phyloP scores from a whole-genome alignment of 257 asterid genomes.

The Primulina tabacum region DNA sequence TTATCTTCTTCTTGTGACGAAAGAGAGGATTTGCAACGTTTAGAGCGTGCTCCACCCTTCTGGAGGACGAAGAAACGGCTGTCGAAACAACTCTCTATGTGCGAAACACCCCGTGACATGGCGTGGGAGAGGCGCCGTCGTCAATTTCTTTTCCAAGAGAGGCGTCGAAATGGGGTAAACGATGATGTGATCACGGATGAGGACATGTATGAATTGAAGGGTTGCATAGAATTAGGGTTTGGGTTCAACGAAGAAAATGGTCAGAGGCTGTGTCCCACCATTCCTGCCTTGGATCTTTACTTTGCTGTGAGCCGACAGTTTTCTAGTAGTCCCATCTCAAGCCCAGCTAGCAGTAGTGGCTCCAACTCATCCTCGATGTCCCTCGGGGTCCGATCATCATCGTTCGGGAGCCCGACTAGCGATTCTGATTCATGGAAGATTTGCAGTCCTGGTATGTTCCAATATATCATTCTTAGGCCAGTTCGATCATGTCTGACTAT shows the following conservation, averaged over 20 bases:
- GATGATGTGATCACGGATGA: slow-evolving; percentile 53
- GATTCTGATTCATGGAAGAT: slow-evolving; percentile 48
- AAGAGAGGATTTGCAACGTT: slow-evolving; percentile 52
- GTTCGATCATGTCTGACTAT: no score
- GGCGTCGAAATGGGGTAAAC: slow-evolving; percentile 33
- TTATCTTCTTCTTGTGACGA: neutral
- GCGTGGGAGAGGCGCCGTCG: slow-evolving; percentile 82
- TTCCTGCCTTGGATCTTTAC: slow-evolving; percentile 81
- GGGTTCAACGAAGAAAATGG: slow-evolving; percentile 79
- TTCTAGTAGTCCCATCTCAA: slow-evolving; percentile 44
- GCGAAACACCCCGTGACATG: slow-evolving; percentile 57
- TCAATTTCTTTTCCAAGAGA: slow-evolving; percentile 51
- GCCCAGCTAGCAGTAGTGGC: slow-evolving; percentile 44
- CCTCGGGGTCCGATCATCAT: slow-evolving; percentile 24
- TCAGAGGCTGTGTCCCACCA: slow-evolving; percentile 55
- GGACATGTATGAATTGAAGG: slow-evolving; percentile 73
- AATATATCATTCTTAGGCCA: no score
- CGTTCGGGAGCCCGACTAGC: slow-evolving; percentile 27
- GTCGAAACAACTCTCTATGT: slow-evolving; percentile 74
- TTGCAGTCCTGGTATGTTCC: slow-evolving; percentile 40
- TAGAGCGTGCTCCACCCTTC: slow-evolving; percentile 73
- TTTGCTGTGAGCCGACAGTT: slow-evolving; percentile 67
- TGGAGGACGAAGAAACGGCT: slow-evolving; percentile 51
- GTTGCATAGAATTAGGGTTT: slow-evolving; percentile 80
- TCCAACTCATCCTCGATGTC: slow-evolving; percentile 2